phyloP scores from a whole-genome alignment of 192 early-diverging fungal species.

The Entomortierella parvispora region DNA sequence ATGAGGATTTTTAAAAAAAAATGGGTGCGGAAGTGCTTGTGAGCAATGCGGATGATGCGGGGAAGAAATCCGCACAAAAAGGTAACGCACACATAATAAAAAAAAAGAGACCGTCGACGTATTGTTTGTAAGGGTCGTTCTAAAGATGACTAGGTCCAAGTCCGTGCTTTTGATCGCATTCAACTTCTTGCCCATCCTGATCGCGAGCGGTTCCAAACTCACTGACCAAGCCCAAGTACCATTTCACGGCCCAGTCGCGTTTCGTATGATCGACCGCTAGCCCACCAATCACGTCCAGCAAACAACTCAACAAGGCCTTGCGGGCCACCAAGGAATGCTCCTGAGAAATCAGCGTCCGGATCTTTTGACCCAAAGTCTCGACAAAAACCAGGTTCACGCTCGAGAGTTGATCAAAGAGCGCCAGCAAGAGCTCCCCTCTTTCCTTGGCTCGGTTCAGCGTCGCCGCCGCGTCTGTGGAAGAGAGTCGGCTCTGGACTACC shows the following conservation, averaged over 20 bases:
- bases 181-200: not conserved
- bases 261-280: slow-evolving; percentile 46
- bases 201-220: slow-evolving; percentile 18
- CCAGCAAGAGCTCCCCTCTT: slow-evolving; percentile 45
- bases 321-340: slow-evolving; percentile 25
- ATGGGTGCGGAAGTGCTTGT: too few relatives aligned
- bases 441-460: slow-evolving; percentile 24
- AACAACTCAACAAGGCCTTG: slow-evolving; percentile 33
- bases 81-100: too few relatives aligned
- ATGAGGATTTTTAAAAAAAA: too few relatives aligned
- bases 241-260: slow-evolving; percentile 49
- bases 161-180: not conserved
- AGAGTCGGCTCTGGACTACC: not conserved
- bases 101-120: too few relatives aligned
- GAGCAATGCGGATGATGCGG: too few relatives aligned
- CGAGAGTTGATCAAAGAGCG: slow-evolving; percentile 51
- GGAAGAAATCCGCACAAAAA: too few relatives aligned
- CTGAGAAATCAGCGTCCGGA: slow-evolving; percentile 31
- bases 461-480: not conserved
- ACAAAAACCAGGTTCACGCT: slow-evolving; percentile 55
- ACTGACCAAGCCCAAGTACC: slow-evolving; percentile 37
- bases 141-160: not conserved
- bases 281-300: slow-evolving; percentile 46
- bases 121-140: too few relatives aligned
- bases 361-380: slow-evolving; percentile 44